Percentiles rank a stretch among this genome's conserved stretches.
phyloP scores from a whole-genome alignment of 768 basidiomycete species.

The Suillus discolor region DNA sequence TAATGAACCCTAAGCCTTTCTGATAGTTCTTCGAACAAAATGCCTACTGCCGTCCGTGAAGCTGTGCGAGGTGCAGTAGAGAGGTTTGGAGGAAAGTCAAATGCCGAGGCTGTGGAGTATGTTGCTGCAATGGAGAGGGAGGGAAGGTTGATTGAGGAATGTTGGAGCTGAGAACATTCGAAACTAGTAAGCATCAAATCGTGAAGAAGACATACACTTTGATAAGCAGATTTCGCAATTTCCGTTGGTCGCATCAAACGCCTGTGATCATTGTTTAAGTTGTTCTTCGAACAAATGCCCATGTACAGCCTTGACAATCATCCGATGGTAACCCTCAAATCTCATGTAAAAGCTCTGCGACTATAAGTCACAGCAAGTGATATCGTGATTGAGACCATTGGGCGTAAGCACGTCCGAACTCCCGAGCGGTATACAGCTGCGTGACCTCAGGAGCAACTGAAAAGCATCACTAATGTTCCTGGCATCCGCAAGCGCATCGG shows the following conservation, averaged over 20 bases:
- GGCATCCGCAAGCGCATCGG: too few species aligned
- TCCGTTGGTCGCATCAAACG: neutral
- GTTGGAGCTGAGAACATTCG: slow-evolving; percentile 60
- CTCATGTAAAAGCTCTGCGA: neutral
- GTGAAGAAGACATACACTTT: neutral
- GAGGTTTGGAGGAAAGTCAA: slow-evolving; percentile 49
- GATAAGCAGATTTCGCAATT: neutral
- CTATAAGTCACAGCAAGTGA: neutral
- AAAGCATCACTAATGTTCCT: too few species aligned
- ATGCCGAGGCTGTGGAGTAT: slow-evolving; percentile 59
- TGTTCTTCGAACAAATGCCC: neutral
- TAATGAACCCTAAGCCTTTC: slow-evolving; percentile 1
- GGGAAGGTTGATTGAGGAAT: slow-evolving; percentile 78
- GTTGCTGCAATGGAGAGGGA: slow-evolving; percentile 67
- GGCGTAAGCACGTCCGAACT: too few species aligned
- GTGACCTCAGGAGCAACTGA: too few species aligned
- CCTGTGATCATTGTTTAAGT: neutral
- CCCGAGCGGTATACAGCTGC: too few species aligned
- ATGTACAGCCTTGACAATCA: neutral
- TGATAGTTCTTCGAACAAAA: slow-evolving; percentile 91
- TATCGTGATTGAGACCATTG: neutral
- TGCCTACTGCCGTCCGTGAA: slow-evolving; percentile 76
- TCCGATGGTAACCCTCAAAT: neutral
- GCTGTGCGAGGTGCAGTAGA: slow-evolving; percentile 67
- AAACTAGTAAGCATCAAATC: neutral